A percentile compares a stretch with the other conserved stretches of the same genome.
Evolutionary conservation across 2,329 filamentous ascomycete genomes (phyloP).

Genomic region (Tricladium varicosporioides): DNA sequence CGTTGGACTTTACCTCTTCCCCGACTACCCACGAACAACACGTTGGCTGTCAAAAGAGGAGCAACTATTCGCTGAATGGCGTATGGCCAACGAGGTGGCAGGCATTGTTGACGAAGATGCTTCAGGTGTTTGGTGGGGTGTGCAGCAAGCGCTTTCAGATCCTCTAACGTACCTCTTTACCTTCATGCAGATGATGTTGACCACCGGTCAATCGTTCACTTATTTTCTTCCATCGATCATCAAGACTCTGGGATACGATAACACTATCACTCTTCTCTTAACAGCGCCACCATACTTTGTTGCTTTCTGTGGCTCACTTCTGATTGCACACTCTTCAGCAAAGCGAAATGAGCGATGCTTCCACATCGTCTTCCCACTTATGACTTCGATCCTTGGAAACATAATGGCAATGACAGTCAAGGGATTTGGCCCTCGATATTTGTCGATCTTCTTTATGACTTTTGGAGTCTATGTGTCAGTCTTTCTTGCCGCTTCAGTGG

Average conservation of each 20-base stretch:
- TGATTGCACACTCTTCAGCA: constrained; percentile 54
- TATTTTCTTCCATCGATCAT: constrained; percentile 67
- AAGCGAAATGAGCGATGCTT: constrained; percentile 53
- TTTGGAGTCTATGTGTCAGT: no score
- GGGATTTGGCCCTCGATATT: no score
- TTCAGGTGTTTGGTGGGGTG: constrained; percentile 42
- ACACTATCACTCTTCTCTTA: constrained; percentile 53
- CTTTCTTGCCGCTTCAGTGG: no score
- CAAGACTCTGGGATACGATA: constrained; percentile 56
- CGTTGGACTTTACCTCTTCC: no score
- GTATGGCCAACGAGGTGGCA: constrained; percentile 47
- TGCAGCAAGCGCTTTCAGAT: constrained; percentile 48
- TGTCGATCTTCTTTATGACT: no score
- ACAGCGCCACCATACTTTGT: constrained; percentile 57
- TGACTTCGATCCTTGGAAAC: constrained; percentile 52
- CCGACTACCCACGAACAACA: constrained; percentile 43
- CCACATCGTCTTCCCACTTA: constrained; percentile 53
- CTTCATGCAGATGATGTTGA: constrained; percentile 50
- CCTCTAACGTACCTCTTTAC: constrained; percentile 50
- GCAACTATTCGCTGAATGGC: constrained; percentile 51
- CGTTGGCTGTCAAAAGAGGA: constrained; percentile 51
- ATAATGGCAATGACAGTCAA: constrained; percentile 44
- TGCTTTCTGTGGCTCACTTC: constrained; percentile 51
- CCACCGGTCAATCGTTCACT: constrained; percentile 56
- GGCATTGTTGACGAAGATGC: constrained; percentile 43